A percentile compares a stretch with the other conserved stretches of the same genome.
Evolutionary conservation across 805 yeast species (phyloP).

Genomic region (Cyberlindnera americana): DNA sequence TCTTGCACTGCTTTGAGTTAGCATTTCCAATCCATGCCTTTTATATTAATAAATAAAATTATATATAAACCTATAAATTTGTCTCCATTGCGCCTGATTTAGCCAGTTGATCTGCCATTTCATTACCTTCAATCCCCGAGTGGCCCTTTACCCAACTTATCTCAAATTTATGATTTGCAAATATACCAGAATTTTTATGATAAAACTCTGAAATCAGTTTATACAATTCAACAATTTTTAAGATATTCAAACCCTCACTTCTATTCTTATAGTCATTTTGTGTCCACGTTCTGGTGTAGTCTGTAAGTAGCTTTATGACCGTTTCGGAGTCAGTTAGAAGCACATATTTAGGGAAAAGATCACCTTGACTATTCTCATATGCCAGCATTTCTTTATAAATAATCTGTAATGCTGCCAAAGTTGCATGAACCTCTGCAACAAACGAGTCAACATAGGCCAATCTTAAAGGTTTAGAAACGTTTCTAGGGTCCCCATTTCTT

Average conservation of each 20-base stretch:
- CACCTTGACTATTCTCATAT: slow-evolving; percentile 15
- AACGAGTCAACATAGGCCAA: slow-evolving; percentile 62
- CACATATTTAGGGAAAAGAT: slow-evolving; percentile 29
- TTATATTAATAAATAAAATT: too few relatives aligned
- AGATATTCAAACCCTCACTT: slow-evolving; percentile 27
- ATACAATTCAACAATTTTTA: slow-evolving; percentile 40
- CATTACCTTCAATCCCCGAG: slow-evolving; percentile 65
- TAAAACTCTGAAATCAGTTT: slow-evolving; percentile 37
- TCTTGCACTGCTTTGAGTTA: too few relatives aligned
- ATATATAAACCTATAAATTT: too few relatives aligned
- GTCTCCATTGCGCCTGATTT: slow-evolving; percentile 54
- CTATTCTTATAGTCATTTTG: slow-evolving; percentile 47
- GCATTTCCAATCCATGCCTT: too few relatives aligned
- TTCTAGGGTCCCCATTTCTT: slow-evolving; percentile 42
- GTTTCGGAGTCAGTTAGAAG: slow-evolving; percentile 73
- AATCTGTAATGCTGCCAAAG: slow-evolving; percentile 47
- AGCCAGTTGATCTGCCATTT: slow-evolving; percentile 72
- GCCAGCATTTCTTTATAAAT: slow-evolving; percentile 34
- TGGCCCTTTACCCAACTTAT: slow-evolving; percentile 73
- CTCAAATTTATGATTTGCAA: slow-evolving; percentile 35
- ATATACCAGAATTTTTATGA: slow-evolving; percentile 18
- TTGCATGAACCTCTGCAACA: slow-evolving; percentile 73
- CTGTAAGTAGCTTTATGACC: slow-evolving; percentile 49
- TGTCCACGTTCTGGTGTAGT: slow-evolving; percentile 58
- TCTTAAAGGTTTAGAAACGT: slow-evolving; percentile 50